Evolutionary conservation across 192 early-diverging fungal genomes (phyloP), one percentile per base, ranked within the genome.

Genomic region (Linnemannia elongata): DNA sequence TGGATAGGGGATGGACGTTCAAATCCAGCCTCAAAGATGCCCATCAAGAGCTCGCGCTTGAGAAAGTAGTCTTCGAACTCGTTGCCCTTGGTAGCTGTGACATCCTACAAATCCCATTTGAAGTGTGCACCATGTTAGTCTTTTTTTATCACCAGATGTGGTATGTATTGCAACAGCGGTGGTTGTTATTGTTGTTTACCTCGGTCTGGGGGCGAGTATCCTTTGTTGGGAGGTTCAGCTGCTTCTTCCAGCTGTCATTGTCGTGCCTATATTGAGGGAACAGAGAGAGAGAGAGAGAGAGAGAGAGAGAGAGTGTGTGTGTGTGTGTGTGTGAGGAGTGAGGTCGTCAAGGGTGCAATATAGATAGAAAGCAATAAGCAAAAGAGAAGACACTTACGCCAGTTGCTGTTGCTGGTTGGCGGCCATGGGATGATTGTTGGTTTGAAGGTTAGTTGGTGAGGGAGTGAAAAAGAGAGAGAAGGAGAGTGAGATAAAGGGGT

Each of bases 61-160:
- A 99, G 90, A 90, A 96, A 97, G 88, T 98, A 99, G 89, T 99
- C 98, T 89, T 99, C 97, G 89, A 99, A 99, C 81, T 98, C 97
- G 88, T 99, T 99, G 60, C 98, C 98, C 90, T 99, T 99, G 72
- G 98, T 99, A 9, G 93, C 94, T 33, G 96, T 97, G 66, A 99
- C 98, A 90, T 99, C 98, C 90, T 91, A 42, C n/a, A 73, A 73
- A 27, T 39, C 47, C n/a, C 42, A 55, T 12, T 41, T 17, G 39
- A 39, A 9, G 17, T 12, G 7, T 35, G 24, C 30, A 27, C 30
- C 30, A 30, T 33, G 60, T 66, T 66, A 66, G 27, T 66, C 60
- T 30, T 66, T 30, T 66, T 8, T 3, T 44, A 38, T 57, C 38
- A n/a, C 2, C 17, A n/a, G 8, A 3, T 13, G 24, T 20, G 18